phyloP scores from a whole-genome alignment of 331 rosid genomes.

The Telfairia occidentalis region DNA sequence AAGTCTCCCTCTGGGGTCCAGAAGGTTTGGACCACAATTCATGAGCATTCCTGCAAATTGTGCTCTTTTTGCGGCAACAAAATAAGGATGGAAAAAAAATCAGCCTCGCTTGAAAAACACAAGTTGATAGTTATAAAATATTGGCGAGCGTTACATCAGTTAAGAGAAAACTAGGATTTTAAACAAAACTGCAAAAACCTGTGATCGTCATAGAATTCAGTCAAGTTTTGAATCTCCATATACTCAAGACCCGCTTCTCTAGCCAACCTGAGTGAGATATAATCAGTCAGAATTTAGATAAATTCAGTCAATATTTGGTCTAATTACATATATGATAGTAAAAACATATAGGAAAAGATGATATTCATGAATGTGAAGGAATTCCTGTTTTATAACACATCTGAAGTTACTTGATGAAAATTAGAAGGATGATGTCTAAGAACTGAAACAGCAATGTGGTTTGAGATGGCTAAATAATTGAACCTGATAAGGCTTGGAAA shows the following conservation, averaged over 20 bases:
- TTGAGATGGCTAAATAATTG: constrained; percentile 6
- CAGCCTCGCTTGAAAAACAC: constrained; percentile 2
- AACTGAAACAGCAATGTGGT: not conserved
- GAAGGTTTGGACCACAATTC: constrained; percentile 56
- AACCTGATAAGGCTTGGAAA: constrained; percentile 95
- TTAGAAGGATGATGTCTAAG: not conserved
- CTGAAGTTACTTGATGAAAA: not conserved
- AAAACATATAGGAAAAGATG: not conserved
- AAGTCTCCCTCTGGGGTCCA: constrained; percentile 84
- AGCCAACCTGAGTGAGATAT: constrained; percentile 54
- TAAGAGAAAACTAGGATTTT: not conserved
- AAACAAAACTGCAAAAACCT: constrained; percentile 34
- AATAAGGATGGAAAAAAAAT: constrained; percentile 15
- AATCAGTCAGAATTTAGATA: not conserved
- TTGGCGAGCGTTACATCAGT: not conserved
- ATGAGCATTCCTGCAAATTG: constrained; percentile 63
- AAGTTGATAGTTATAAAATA: not conserved
- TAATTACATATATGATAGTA: not conserved
- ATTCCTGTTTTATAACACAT: not conserved
- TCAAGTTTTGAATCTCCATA: constrained; percentile 87
- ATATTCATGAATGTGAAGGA: not conserved
- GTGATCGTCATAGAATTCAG: constrained; percentile 88
- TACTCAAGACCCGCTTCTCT: constrained; percentile 98
- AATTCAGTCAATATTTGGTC: not conserved
- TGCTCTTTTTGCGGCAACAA: constrained; percentile 43